Conservation (phyloP, 2,329 filamentous ascomycete genomes). For the Sarocladiaceae sp. region DNA sequence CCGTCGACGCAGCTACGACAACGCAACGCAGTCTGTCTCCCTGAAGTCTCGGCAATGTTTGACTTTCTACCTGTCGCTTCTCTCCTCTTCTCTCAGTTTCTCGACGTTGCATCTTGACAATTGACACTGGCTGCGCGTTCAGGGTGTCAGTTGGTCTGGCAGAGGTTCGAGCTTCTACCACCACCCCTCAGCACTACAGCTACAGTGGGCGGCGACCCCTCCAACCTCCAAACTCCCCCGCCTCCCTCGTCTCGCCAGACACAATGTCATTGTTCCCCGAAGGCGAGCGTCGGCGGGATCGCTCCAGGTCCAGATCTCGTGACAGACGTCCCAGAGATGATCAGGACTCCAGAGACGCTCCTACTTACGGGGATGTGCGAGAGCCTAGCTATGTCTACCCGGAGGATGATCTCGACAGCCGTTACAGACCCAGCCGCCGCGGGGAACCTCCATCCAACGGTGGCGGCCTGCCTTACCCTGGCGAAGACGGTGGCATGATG, state of each 20-base stretch:
- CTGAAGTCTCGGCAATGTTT: too few species aligned
- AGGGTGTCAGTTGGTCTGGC: too few species aligned
- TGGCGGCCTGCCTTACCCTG: conserved; percentile 31
- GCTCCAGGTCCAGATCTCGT: conserved; percentile 41
- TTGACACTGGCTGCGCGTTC: too few species aligned
- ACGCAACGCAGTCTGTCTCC: too few species aligned
- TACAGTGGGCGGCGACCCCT: conserved; percentile 9
- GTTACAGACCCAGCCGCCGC: conserved; percentile 23
- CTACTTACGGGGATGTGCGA: conserved; percentile 30
- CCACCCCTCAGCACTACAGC: too few species aligned
- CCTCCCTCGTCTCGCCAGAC: too few species aligned
- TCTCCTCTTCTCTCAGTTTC: too few species aligned
- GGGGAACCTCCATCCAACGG: conserved; percentile 25
- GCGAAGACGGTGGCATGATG: conserved; percentile 31
- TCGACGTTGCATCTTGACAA: too few species aligned
- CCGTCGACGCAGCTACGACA: not conserved
- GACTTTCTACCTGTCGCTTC: too few species aligned
- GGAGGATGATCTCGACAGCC: conserved; percentile 35
- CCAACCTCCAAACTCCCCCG: too few species aligned
- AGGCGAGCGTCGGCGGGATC: conserved; percentile 35
- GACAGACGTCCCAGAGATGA: conserved; percentile 27
- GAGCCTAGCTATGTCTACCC: conserved; percentile 36
- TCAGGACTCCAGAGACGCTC: conserved; percentile 20
- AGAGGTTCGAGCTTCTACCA: not conserved
- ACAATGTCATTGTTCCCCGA: conserved; percentile 48